Conservation (phyloP, 495 filamentous ascomycete genomes). For the Aspergillus egyptiacus region DNA sequence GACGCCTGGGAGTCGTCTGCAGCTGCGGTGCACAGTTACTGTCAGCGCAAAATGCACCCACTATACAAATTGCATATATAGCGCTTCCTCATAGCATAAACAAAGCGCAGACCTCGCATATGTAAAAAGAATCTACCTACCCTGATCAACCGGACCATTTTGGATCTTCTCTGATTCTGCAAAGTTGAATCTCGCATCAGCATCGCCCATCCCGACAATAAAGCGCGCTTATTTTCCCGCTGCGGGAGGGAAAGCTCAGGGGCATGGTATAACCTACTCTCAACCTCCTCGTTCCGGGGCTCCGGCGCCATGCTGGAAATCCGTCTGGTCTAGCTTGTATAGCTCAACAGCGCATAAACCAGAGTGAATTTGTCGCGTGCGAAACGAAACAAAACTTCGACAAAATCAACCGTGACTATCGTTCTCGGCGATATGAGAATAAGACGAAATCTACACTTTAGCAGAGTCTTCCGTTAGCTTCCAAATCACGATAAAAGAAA, state of each 20-base stretch:
- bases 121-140: too few species aligned
- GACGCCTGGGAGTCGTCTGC: conserved; percentile 31
- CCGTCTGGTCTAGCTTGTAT: neutral
- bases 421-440: too few species aligned
- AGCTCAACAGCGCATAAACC: neutral
- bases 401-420: too few species aligned
- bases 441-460: neutral
- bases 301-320: conserved; percentile 14
- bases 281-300: conserved; percentile 4
- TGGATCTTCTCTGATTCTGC: neutral
- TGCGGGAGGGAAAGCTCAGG: too few species aligned
- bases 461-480: neutral
- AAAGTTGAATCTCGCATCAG: conserved; percentile 1
- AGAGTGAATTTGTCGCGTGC: neutral
- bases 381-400: too few species aligned
- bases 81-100: too few species aligned
- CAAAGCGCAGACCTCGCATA: too few species aligned
- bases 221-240: too few species aligned
- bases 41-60: neutral
- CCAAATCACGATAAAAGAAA: neutral
- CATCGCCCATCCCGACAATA: neutral
- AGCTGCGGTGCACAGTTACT: conserved; percentile 8
- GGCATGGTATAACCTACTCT: conserved; percentile 7
- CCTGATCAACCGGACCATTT: neutral
- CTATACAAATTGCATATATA: too few species aligned